phyloP scores from a whole-genome alignment of 805 yeast species.

The Spathaspora hagerdaliae region DNA sequence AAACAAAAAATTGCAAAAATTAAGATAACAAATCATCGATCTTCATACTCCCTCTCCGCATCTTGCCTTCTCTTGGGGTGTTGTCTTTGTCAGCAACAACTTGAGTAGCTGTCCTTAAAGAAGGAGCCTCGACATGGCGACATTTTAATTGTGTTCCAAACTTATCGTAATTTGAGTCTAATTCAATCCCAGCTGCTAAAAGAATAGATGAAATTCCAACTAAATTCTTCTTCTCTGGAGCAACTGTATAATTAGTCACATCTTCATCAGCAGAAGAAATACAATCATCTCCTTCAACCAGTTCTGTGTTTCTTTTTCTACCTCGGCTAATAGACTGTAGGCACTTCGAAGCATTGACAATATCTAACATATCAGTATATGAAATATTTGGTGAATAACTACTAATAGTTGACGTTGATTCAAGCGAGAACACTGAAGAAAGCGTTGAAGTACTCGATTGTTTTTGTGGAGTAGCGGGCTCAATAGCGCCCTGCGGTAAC shows the following conservation, averaged over 20 bases:
- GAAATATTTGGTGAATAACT: constrained; percentile 1
- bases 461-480: not conserved
- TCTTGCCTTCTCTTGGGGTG: not conserved
- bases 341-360: constrained; percentile 35
- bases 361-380: constrained; percentile 22
- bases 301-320: not conserved
- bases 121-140: not conserved
- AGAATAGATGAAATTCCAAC: constrained; percentile 28
- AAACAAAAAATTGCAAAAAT: not conserved
- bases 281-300: not conserved
- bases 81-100: not conserved
- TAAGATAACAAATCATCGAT: constrained; percentile 27
- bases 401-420: not conserved
- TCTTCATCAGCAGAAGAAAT: constrained; percentile 2
- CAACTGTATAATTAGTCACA: constrained; percentile 4
- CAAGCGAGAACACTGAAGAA: constrained; percentile 5
- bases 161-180: not conserved
- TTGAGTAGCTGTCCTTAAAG: not conserved
- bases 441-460: not conserved
- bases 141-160: not conserved
- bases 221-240: not conserved
- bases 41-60: constrained; percentile 19
- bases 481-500: not conserved
- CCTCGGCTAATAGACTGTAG: constrained; percentile 20
- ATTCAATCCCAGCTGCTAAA: constrained; percentile 13